These are phyloP conservation scores for Fusarium kyushuense DNA, from an alignment of 2,329 filamentous ascomycete genomes.

Conservation along the genomic window DNA sequence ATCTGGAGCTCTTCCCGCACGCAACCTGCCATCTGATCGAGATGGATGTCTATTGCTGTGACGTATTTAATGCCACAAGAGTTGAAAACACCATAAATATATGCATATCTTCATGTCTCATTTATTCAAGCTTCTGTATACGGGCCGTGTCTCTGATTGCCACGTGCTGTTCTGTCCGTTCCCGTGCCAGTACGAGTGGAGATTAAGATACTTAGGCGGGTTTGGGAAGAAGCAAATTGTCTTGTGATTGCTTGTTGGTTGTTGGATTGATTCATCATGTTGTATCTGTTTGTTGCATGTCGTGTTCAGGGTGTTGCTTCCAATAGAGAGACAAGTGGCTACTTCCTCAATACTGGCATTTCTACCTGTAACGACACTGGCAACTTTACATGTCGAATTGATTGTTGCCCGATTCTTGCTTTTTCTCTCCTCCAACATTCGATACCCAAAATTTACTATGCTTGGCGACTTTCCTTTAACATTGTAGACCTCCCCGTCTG, in stretches of 20 bases:
- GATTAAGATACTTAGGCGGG: background rate
- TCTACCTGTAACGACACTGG: background rate
- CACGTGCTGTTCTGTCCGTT: slow-evolving; percentile 39
- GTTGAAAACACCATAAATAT: background rate
- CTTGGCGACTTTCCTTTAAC: background rate
- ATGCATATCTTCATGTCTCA: slow-evolving; percentile 14
- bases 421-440: slow-evolving; percentile 4
- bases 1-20: background rate
- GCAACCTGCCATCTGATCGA: background rate
- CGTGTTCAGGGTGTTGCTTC: background rate
- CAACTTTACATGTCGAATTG: background rate
- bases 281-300: background rate
- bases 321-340: background rate
- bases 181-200: slow-evolving; percentile 29
- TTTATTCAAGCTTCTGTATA: slow-evolving; percentile 12
- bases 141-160: slow-evolving; percentile 37
- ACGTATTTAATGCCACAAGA: background rate
- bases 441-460: background rate
- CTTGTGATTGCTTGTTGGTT: slow-evolving; percentile 1
- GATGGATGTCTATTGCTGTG: background rate
- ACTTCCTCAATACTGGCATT: background rate
- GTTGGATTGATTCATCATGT: background rate
- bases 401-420: background rate
- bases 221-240: slow-evolving; percentile 21
- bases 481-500: background rate